Base-by-base conservation (phyloP, 2,329 filamentous ascomycete species). In the Cladosporium phlei region DNA sequence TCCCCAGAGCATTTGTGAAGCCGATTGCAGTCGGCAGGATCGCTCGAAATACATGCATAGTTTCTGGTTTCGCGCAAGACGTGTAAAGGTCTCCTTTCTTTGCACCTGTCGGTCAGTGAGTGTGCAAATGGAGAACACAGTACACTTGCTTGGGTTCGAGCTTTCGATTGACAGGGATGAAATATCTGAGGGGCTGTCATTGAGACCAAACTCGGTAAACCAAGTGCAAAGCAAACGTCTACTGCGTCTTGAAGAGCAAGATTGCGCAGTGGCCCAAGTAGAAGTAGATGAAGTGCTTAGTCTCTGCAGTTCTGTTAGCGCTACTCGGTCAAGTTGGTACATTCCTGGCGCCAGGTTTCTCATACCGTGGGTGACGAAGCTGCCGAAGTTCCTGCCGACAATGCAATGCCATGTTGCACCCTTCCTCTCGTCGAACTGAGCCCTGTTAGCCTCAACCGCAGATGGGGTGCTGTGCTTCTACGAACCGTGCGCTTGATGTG, bases 251-350 rank as follows among this genome's bases (percentile, higher is more conserved):
- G 82, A 97, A 98, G 44, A 98, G 83, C 47, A 98, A 79, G 66
- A 98, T 97, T 50, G 93, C 93, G 69, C 89, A 96, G 77, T 97
- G 93, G 46, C 93, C 93, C 50, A 98, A 85, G 75, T 98, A 98
- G 76, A 98, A 98, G 76, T 98, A 98, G 68, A 98, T 96, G 76
- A 98, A 98, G 72, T 98, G 93, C 75, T 97, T 97, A 21, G 93
- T 97, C 71, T 97, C 93, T 96, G 73, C 28, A 32, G 7, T 3
- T 22, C 4, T 25, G 63, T 63, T 34, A 63, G 46, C 28, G 38
- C 37, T 21, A 34, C 16, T 6, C n/a, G 2, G 22, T 17, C 5
- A 29, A n/a, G 24, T 20, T 16, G 22, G 17, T 10, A 19, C 5
- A 20, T 29, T n/a, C n/a, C 17, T 2, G 5, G 11, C 9, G 16